Evolutionary conservation across 2,329 filamentous ascomycete species (phyloP), one percentile per base, ranked within the genome.

Genomic region (Plectosphaerella plurivora): DNA sequence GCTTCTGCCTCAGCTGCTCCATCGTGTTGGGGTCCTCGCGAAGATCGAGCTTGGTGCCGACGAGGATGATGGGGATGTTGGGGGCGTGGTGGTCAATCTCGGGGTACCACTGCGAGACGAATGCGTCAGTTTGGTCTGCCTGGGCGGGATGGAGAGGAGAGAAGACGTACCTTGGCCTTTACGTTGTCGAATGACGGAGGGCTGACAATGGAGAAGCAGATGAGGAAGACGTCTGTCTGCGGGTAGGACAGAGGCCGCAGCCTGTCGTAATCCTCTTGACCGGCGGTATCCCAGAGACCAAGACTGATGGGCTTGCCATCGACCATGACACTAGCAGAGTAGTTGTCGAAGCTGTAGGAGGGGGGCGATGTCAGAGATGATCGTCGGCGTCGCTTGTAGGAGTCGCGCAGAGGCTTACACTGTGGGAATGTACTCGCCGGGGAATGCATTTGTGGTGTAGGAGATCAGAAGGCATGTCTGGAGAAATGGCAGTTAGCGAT

Each of bases 341-440:
- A 97, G 78, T 99, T 99, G 71, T 97, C 93, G 74, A 97, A 97
- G 58, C 91, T 96, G 62, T 22, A 55, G 44, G 47, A 46, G 16
- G 52, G 52, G 59, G 55, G 64, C 57, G 53, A 46, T 28, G 39
- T 41, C 24, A 50, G 39, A 25, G 22, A 16, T 15, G 48, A 35
- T 22, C 10, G 44, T 54, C 20, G 52, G 50, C 18, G 36, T 42
- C n/a, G 35, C 22, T 22, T 22, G 20, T 24, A 47, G 45, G 14
- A 33, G 25, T 37, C 41, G 41, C 20, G 6, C 25, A 7, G 24
- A 36, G 46, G 79, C 87, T 73, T 76, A 94, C 89, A 99, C 94
- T 64, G 94, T 99, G 61, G 94, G 94, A 64, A 99, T 97, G 75
- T 99, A 99, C 81, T 99, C 94, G 73, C 94, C 94, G n/a, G 94